phyloP scores from a whole-genome alignment of 805 yeast genomes.

The Blastobotrys attinorum region DNA sequence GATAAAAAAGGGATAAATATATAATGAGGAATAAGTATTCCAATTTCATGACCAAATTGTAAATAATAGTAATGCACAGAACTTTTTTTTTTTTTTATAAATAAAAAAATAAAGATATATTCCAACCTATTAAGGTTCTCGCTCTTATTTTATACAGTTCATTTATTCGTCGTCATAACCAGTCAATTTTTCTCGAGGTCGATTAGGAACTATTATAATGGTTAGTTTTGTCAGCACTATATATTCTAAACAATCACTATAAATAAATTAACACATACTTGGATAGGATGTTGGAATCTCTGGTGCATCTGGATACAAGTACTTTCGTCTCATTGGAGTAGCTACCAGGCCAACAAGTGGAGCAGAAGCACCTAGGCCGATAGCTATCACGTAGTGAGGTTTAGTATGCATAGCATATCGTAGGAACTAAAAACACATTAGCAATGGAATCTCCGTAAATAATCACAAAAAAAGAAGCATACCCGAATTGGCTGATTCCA shows the following conservation, averaged over 20 bases:
- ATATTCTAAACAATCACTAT: neutral
- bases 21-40: neutral
- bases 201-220: slow-evolving; percentile 22
- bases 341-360: slow-evolving; percentile 53
- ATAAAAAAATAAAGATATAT: too few species aligned
- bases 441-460: slow-evolving; percentile 1
- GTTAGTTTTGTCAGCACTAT: too few species aligned
- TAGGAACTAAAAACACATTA: slow-evolving; percentile 21
- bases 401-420: slow-evolving; percentile 69
- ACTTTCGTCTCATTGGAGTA: slow-evolving; percentile 65
- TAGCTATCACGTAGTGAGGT: slow-evolving; percentile 66
- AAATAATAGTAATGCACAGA: too few species aligned
- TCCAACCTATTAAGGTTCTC: too few species aligned
- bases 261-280: slow-evolving; percentile 40
- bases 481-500: slow-evolving; percentile 28
- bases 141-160: too few species aligned
- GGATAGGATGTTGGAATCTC: slow-evolving; percentile 52
- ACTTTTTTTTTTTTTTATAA: neutral
- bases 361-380: slow-evolving; percentile 56
- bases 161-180: slow-evolving; percentile 28
- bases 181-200: slow-evolving; percentile 23
- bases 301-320: slow-evolving; percentile 53
- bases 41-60: neutral
- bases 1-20: neutral
- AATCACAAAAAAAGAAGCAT: slow-evolving; percentile 4